Percentiles rank a stretch among this genome's conserved stretches.
Evolutionary conservation across 345 rosid genomes (phyloP).

Genomic region (Theobroma cacao): DNA sequence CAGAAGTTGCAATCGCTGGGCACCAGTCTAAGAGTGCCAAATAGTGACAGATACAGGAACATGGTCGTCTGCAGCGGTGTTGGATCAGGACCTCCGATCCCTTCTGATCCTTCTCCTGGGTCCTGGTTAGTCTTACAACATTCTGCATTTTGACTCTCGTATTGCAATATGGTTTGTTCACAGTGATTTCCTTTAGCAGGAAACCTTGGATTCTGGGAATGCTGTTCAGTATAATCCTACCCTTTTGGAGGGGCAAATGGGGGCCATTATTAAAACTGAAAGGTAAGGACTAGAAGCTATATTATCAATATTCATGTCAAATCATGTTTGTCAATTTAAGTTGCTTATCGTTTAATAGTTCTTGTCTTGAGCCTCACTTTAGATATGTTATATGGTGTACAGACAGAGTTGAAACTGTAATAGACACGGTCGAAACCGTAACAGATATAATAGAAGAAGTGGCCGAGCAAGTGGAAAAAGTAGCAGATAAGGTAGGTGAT

Average conservation of each 20-base stretch:
- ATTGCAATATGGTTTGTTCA: not conserved
- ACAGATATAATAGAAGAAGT: slow-evolving; percentile 41
- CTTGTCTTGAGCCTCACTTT: not conserved
- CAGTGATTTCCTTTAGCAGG: slow-evolving; percentile 26
- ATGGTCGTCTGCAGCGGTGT: not conserved
- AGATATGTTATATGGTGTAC: not conserved
- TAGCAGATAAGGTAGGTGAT: slow-evolving; percentile 41
- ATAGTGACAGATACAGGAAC: not conserved
- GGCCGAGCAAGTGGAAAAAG: slow-evolving; percentile 50
- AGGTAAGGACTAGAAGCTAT: slow-evolving; percentile 17
- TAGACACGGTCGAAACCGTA: slow-evolving; percentile 33
- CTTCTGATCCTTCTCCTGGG: slow-evolving; percentile 11
- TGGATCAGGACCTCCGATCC: slow-evolving; percentile 1
- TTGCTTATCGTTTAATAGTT: not conserved
- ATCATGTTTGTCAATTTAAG: not conserved
- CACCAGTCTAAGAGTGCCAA: not conserved
- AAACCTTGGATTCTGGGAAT: slow-evolving; percentile 50
- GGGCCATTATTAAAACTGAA: slow-evolving; percentile 37
- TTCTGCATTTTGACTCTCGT: not conserved
- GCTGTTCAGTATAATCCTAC: slow-evolving; percentile 35
- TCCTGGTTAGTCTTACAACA: slow-evolving; percentile 6
- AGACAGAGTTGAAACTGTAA: slow-evolving; percentile 36
- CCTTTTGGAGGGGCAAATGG: slow-evolving; percentile 41
- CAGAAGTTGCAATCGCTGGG: not conserved
- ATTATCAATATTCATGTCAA: not conserved